Base-by-base conservation (phyloP, 495 filamentous ascomycete species). In the Aspergillus kassunensis region DNA sequence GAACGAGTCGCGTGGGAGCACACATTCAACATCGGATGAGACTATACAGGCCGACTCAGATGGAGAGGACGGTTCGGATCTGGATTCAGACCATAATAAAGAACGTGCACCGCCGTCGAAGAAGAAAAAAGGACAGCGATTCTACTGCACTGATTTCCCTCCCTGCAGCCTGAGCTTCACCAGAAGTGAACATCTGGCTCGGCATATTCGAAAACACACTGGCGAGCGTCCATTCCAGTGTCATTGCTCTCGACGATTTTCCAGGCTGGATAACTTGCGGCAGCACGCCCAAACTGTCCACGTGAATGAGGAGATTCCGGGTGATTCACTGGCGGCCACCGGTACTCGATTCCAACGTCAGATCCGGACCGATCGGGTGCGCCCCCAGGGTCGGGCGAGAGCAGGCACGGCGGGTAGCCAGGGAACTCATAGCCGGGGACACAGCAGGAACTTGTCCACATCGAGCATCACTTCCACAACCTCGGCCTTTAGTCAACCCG, bases 241-340 rank as follows among this genome's bases (percentile, higher is more conserved):
- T 61, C 93, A 97, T 68, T 98, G 93, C 67, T 88, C 87, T 3
- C 84, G 93, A 33, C 82, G 91, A 58, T 98, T 98, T 67, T 98
- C 93, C n/a, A 83, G 93, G 29, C 80, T 98, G 30, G 93, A 98
- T 67, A 98, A 98, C 58, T 75, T 98, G 30, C 84, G 93, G 33
- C 93, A 98, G 60, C 93, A 98, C 72, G 95, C 93, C 13, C 95
- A 96, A 62, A 98, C 95, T 0, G 95, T 98, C 1, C 95, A 98
- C 62, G 87, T 95, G 36, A 96, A 97, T 68, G 95, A 97, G 64
- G 92, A 96, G 42, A 98, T 97, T 16, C 93, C 93, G 3, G 81
- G 81, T 13, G 90, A 95, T 66, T 97, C 95, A 7, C 78, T 97
- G 10, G 95, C 93, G 6, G 95, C 95, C 34, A 96, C 91, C 4